Evolutionary conservation across 2,329 filamentous ascomycete species (phyloP).

Genomic region (Beauveria varroae): DNA sequence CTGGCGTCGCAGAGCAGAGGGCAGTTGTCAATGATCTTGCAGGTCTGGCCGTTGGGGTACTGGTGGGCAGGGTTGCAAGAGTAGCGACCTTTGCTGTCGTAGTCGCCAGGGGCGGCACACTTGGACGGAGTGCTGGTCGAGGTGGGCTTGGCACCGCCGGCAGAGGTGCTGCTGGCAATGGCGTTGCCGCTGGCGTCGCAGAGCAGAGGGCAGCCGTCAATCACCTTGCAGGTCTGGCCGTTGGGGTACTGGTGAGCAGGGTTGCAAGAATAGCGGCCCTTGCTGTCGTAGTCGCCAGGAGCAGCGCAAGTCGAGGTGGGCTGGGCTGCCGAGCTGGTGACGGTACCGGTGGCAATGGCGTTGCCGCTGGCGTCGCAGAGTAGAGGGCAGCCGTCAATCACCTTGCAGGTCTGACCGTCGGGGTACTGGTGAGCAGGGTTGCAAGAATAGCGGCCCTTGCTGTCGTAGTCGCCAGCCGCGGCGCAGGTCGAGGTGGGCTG

Average conservation of each 20-base stretch:
- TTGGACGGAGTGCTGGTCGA: too few relatives aligned
- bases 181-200: not conserved
- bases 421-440: constrained; percentile 9
- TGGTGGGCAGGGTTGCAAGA: constrained; percentile 8
- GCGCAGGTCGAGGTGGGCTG: too few relatives aligned
- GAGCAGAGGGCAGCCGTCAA: not conserved
- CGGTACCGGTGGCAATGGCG: not conserved
- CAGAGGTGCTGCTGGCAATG: not conserved
- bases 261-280: constrained; percentile 1
- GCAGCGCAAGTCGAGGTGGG: too few relatives aligned
- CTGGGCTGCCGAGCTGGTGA: too few relatives aligned
- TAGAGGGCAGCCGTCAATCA: not conserved
- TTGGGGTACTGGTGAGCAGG: constrained; percentile 7
- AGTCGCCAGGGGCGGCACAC: not conserved
- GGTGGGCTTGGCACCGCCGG: too few relatives aligned
- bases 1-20: not conserved
- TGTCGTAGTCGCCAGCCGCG: not conserved
- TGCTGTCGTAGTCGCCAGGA: not conserved
- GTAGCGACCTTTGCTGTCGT: not conserved
- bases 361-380: not conserved
- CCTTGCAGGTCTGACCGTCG: not conserved
- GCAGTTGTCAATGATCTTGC: not conserved
- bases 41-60: constrained; percentile 1
- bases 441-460: not conserved
- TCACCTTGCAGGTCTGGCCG: not conserved